Evolutionary conservation across 139 green algal genomes (phyloP), one percentile per base, ranked within the genome.

Genomic region (Klebsormidium nitens): DNA sequence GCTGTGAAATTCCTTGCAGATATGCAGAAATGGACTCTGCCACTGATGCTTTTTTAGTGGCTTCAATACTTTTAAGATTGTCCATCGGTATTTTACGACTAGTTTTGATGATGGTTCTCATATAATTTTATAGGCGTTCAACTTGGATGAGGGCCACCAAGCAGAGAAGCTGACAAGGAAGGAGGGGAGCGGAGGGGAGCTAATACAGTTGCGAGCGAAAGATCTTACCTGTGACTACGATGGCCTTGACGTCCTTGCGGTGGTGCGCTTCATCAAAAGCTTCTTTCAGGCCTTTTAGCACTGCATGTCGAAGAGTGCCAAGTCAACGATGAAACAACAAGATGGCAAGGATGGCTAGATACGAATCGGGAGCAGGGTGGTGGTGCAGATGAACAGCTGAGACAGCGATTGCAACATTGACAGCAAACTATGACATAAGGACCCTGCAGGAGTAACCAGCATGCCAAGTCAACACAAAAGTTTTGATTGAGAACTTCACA

Each of bases 201-300:
- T 28, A 19, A 28, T 19, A 28, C 17, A 52, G 44, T 17, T 28
- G 44, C 17, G 17, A 28, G 19, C 44, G 17, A 19, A 52, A 28
- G 19, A 19, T 52, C 44, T 52, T 70, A 79, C 72, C 72, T 23
- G 82, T 95, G 1, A 99, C 74, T 0, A 99, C 89, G 34, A 99
- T 91, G 47, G 89, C 93, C 42, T 89, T 87, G 0, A 96, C 89
- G 36, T 80, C 35, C 0, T 71, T 49, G 23, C 87, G 64, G 2
- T 62, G 46, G 36, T 99, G 92, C 0, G 88, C 89, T 38, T 84
- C 61, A 5, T 84, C 60, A 23, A 95, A 79, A n/a, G 19, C 49
- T 36, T 40, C 26, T 35, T 80, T 52, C 1, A 98, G 80, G 4
- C 76, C 84, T 5, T 68, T 38, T 0, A 98, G 77, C 26, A 98